These are phyloP conservation scores for Hypoxylon rubiginosum DNA, from an alignment of 2,329 filamentous ascomycete species.

Conservation along the genomic window DNA sequence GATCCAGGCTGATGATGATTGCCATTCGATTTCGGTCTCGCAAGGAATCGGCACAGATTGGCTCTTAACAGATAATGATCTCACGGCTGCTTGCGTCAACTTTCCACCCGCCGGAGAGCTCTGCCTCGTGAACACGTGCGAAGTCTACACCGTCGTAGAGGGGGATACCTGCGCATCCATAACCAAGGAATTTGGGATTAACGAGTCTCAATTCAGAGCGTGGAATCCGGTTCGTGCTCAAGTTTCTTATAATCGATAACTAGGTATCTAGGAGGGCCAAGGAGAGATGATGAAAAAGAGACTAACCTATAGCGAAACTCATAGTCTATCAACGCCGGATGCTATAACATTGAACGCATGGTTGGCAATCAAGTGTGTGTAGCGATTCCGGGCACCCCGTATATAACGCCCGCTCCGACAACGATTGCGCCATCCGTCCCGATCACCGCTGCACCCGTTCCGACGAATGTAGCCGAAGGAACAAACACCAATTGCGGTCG, in stretches of 20 bases:
- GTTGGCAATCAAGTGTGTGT: neutral
- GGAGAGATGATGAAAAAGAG: too few relatives aligned
- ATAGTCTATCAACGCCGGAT: neutral
- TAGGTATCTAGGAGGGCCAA: neutral
- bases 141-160: slow-evolving; percentile 35
- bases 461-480: slow-evolving; percentile 46
- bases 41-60: slow-evolving; percentile 33
- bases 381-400: neutral
- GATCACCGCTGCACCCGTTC: slow-evolving; percentile 26
- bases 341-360: neutral
- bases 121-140: slow-evolving; percentile 32
- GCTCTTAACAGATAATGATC: slow-evolving; percentile 35
- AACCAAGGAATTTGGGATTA: slow-evolving; percentile 36
- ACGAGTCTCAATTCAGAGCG: slow-evolving; percentile 36
- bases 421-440: neutral
- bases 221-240: slow-evolving; percentile 44
- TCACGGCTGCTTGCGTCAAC: slow-evolving; percentile 18
- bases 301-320: neutral
- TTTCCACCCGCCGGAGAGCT: slow-evolving; percentile 23
- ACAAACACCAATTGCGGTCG: slow-evolving; percentile 46
- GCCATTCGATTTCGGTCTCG: slow-evolving; percentile 23
- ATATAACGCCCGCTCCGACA: neutral
- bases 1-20: slow-evolving; percentile 23
- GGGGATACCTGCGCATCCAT: slow-evolving; percentile 44
- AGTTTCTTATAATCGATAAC: neutral